phyloP scores from a whole-genome alignment of 257 asterid genomes.

The Schizonepeta tenuifolia region DNA sequence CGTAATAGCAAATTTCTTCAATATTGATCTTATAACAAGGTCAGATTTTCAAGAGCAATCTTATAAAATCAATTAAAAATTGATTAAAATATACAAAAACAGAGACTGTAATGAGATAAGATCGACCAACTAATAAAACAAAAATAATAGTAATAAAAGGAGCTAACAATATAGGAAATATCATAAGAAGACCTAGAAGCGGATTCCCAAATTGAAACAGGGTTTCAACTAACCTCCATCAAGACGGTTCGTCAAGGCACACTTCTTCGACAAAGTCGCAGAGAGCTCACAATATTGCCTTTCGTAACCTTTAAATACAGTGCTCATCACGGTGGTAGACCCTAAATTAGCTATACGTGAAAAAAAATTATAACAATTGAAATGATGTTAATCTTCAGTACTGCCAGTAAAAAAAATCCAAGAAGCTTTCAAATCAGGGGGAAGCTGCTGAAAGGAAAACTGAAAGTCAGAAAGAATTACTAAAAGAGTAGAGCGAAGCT shows the following conservation, averaged over 20 bases:
- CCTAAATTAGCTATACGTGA: no score
- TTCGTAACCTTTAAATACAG: conserved; percentile 57
- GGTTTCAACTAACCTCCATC: conserved; percentile 47
- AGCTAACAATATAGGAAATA: neutral
- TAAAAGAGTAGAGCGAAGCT: no score
- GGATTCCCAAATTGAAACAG: conserved; percentile 24
- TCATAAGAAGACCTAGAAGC: neutral
- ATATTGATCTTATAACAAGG: neutral
- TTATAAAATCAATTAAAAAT: neutral
- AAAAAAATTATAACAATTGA: no score
- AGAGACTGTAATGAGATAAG: neutral
- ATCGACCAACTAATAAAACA: conserved; percentile 5
- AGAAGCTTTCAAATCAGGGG: no score
- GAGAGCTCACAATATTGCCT: conserved; percentile 68
- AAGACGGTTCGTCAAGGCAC: conserved; percentile 42
- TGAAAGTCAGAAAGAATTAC: no score
- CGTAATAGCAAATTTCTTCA: conserved; percentile 5
- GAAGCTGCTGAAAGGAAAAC: no score
- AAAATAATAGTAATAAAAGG: neutral
- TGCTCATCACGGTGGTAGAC: no score
- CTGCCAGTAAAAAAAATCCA: no score
- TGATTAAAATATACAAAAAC: neutral
- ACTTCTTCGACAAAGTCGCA: conserved; percentile 46
- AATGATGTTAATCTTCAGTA: no score
- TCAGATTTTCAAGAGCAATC: neutral